These are phyloP conservation scores for Vitis cinerea DNA, from an alignment of 164 flowering plant genomes.

Conservation along the genomic window DNA sequence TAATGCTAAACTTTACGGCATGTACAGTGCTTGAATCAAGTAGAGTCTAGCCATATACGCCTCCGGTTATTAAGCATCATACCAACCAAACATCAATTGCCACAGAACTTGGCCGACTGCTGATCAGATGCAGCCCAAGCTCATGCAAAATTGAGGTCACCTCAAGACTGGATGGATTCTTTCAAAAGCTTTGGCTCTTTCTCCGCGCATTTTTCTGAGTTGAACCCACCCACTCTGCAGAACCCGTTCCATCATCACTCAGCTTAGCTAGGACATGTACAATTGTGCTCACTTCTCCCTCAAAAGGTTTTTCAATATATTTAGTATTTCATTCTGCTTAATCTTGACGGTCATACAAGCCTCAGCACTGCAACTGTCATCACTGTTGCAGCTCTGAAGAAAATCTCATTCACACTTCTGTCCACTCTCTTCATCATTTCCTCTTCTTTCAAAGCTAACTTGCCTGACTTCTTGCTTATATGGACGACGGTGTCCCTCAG, in stretches of 20 bases:
- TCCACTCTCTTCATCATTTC: slow-evolving; percentile 53
- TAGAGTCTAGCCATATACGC: too few species aligned
- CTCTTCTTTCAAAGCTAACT: slow-evolving; percentile 48
- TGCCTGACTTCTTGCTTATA: slow-evolving; percentile 45
- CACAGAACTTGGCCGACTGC: too few species aligned
- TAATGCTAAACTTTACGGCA: too few species aligned
- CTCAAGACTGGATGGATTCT: too few species aligned
- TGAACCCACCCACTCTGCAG: background rate
- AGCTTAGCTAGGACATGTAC: background rate
- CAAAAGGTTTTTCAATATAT: background rate
- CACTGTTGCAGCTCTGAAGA: slow-evolving; percentile 65
- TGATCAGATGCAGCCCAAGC: too few species aligned
- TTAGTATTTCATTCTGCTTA: background rate
- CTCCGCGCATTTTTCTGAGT: background rate
- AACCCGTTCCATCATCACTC: background rate
- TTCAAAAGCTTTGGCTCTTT: too few species aligned
- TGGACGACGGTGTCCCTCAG: slow-evolving; percentile 52
- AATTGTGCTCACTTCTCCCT: background rate
- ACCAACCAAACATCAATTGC: too few species aligned
- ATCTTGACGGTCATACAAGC: slow-evolving; percentile 43
- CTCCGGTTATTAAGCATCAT: too few species aligned
- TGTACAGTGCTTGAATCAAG: too few species aligned
- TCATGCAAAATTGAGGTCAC: too few species aligned
- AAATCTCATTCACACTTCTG: slow-evolving; percentile 51
- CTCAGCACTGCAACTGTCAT: slow-evolving; percentile 55